Evolutionary conservation across 2,329 filamentous ascomycete genomes (phyloP), one percentile per base, ranked within the genome.

Genomic region (Aspergillus sp.): DNA sequence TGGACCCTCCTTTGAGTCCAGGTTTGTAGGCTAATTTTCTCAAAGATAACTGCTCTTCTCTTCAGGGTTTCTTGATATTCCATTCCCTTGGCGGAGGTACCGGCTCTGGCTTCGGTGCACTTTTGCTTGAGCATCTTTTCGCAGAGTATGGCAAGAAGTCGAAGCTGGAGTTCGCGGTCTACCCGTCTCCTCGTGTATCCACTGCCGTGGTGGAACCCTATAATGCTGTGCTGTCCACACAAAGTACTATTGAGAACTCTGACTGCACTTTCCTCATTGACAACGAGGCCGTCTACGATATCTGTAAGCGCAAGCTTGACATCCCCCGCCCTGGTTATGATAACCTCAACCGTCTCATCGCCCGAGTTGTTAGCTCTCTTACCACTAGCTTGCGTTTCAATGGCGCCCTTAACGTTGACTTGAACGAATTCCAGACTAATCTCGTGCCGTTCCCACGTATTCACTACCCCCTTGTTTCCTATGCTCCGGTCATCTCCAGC

Each of bases 381-480:
- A 88, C 85, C 24, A 84, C 84, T 36, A 85, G 83, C 62, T 75
- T 88, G 61, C 81, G 85, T 53, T 88, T 88, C 62, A 84, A 87
- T 65, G 85, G 85, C 65, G 83, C 83, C 48, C 78, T 88, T 68
- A 88, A 88, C 61, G 85, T 88, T 67, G 85, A 88, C 71, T 72
- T 88, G 68, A 85, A 85, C 68, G 85, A 88, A 70, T 88, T 88
- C 78, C 85, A 88, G 75, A 88, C 85, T 64, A 88, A 88, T 72
- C 73, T 88, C 73, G 85, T 88, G 49, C 85, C 85, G 6, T 88
- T 85, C 72, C 85, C 85, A 22, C 81, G 85, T 69, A 87, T 88
- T 64, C 85, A 88, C 71, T 88, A 86, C 70, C 85, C 85, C 44
- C 74, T 88, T 62, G 85, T 88, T 74, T 83, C 80, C 65, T 88